These are phyloP conservation scores for Pythium sukuiense DNA, from an alignment of 352 stramenopile species.

Conservation along the genomic window DNA sequence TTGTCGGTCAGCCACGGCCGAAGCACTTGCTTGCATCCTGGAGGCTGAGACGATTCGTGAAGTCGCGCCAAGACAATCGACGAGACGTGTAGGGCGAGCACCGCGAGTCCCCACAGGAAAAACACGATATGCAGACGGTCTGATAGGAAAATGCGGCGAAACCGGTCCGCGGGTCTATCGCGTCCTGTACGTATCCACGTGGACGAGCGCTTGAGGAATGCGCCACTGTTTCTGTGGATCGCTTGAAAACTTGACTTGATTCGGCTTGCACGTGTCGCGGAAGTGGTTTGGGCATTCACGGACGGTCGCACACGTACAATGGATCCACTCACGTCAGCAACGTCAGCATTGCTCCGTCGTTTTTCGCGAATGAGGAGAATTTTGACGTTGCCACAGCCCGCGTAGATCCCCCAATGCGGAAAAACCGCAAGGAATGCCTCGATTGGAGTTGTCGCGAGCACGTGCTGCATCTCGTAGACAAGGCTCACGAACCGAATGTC, in stretches of 20 bases:
- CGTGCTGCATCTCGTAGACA: conserved; percentile 39
- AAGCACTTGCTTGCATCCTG: conserved; percentile 18
- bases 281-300: not conserved
- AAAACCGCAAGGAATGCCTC: conserved; percentile 17
- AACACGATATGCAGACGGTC: not conserved
- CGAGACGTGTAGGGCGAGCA: conserved; percentile 4
- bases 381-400: conserved; percentile 5
- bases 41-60: not conserved
- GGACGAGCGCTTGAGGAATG: not conserved
- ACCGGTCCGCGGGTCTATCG: not conserved
- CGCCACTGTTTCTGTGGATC: not conserved
- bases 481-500: conserved; percentile 41
- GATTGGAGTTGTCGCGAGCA: conserved; percentile 24
- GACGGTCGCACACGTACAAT: not conserved
- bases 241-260: not conserved
- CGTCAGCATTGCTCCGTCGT: not conserved
- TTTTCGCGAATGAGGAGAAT: not conserved
- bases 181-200: not conserved
- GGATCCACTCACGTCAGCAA: not conserved
- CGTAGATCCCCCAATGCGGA: conserved; percentile 22
- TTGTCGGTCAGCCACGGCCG: conserved; percentile 22
- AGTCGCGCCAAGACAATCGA: not conserved
- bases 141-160: not conserved
- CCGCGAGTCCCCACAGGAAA: conserved; percentile 9
- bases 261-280: not conserved